Conservation (phyloP, 2,329 filamentous ascomycete species). For the Juglanconis oblonga region DNA sequence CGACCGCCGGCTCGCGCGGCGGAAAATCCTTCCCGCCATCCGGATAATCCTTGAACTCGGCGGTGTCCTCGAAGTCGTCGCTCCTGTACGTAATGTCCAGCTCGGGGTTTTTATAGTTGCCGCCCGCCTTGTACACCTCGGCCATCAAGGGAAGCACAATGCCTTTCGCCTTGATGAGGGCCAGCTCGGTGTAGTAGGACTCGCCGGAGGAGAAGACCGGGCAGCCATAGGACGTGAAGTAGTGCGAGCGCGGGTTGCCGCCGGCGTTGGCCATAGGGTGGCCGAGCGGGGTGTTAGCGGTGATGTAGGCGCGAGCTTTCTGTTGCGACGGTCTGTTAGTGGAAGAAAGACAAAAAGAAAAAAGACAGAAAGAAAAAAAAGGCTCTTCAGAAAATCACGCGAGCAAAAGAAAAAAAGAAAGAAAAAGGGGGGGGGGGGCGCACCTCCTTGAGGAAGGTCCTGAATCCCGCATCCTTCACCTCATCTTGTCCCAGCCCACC, state of each 20-base stretch:
- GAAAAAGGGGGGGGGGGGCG: slow-evolving; percentile 20
- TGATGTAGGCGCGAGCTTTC: slow-evolving; percentile 60
- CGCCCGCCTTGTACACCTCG: slow-evolving; percentile 42
- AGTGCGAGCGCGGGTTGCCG: slow-evolving; percentile 39
- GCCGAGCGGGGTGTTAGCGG: slow-evolving; percentile 49
- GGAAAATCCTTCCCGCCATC: neutral
- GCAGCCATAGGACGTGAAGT: slow-evolving; percentile 52
- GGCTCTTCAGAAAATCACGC: too few species aligned
- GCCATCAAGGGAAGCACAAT: slow-evolving; percentile 61
- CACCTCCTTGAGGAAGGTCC: slow-evolving; percentile 50
- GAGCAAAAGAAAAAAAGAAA: slow-evolving; percentile 1
- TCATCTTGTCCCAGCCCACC: slow-evolving; percentile 38
- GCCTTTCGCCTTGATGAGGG: slow-evolving; percentile 55
- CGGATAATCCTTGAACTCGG: neutral
- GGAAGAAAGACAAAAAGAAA: neutral
- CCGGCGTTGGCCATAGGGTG: slow-evolving; percentile 51
- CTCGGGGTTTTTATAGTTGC: slow-evolving; percentile 38
- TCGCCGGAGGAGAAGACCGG: slow-evolving; percentile 70
- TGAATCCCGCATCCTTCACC: slow-evolving; percentile 43
- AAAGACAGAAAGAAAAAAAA: too few species aligned
- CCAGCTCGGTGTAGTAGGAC: slow-evolving; percentile 53
- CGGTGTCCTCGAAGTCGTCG: slow-evolving; percentile 28
- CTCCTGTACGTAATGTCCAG: slow-evolving; percentile 28
- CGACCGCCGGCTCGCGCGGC: neutral
- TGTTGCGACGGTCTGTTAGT: slow-evolving; percentile 28